Base-by-base conservation (phyloP, 768 basidiomycete species). In the Amanita rubescens region DNA sequence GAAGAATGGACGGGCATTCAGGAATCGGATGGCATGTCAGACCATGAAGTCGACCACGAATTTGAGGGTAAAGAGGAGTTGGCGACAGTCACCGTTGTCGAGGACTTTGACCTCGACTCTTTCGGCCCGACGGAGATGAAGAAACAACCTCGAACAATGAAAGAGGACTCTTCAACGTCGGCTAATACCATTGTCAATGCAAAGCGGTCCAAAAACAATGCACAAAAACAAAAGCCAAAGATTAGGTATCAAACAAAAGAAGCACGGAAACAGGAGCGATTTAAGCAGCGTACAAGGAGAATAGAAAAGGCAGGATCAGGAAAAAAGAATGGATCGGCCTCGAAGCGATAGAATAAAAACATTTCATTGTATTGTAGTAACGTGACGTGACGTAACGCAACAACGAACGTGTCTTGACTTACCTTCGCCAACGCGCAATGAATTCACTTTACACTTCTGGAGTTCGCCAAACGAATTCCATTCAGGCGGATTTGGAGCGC, bases 401-500 rank as follows among this genome's bases (percentile, higher is more conserved):
- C 5, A 8, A 34, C 30, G 32, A 12, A 14, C 22, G 30, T 35
- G 47, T 22, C 33, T 14, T 10, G n/a, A 33, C 22, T 25, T 19
- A 22, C 12, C 3, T 38, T 25, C 55, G 38, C 32, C 45, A 49
- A 57, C 38, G 12, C 15, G 22, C 49, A 35, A 97, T 97, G 94
- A 95, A 97, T 70, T 94, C 92, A 33, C 77, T 97, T 14, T 97
- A 96, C 71, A 93, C 92, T 0, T 85, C 90, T 37, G 94, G 93
- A 2, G 87, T 95, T 17, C 81, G 94, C 33, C 94, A 97, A 68
- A 91, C 92, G 27, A 85, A 83, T 65, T 90, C 90, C 0, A 79
- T 98, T 42, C 83, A 90, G 59, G 80, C 87, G 3, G 94, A 98
- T 73, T 71, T 98, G 35, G 87, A 91, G 57, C 79, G 86, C 22